Base-by-base conservation (phyloP, 176 grass and related monocot genomes). In the Cenchrus purpureus region DNA sequence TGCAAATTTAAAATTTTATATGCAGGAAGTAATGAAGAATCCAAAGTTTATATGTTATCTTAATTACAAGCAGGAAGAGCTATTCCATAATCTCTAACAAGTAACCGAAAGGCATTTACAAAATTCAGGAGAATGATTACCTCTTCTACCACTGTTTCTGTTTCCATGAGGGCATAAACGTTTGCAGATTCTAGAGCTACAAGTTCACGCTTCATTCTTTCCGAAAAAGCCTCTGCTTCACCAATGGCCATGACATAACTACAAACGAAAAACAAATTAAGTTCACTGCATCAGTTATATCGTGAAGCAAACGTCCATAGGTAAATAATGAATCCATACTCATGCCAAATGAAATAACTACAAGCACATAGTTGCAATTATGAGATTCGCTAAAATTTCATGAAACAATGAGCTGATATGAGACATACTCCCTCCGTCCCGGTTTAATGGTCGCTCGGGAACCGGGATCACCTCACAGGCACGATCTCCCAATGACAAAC, bases 151-250 rank as follows among this genome's bases (percentile, higher is more conserved):
- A 94, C 84, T 69, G 96, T 78, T 89, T 98, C 96, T 87, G 87
- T 89, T 88, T 98, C 93, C 69, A 98, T 60, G 58, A 98, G 79
- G 40, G 96, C 87, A 87, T 98, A 94, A 62, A 98, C 93, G 90
- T 98, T 98, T 95, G 96, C 96, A 50, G 88, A 92, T 90, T 98
- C 96, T 58, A 98, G 80, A 57, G 91, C 96, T 74, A 94, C 83
- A 34, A 98, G 96, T 87, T 98, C 96, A 68, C 96, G 87, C 82
- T 95, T 98, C 89, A 98, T 90, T 69, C 93, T 90, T 85, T 95
- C 89, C 22, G 96, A 98, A 92, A 98, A 98, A 54, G 89, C 96
- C 73, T 98, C 96, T 80, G 96, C 96, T 92, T 93, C 96, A 66
- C 96, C 85, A 78, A 98, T 89, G 71, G 91, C 93, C 89, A 95